phyloP scores from a whole-genome alignment of 148 eudicot species.

The Gaultheria prostrata region DNA sequence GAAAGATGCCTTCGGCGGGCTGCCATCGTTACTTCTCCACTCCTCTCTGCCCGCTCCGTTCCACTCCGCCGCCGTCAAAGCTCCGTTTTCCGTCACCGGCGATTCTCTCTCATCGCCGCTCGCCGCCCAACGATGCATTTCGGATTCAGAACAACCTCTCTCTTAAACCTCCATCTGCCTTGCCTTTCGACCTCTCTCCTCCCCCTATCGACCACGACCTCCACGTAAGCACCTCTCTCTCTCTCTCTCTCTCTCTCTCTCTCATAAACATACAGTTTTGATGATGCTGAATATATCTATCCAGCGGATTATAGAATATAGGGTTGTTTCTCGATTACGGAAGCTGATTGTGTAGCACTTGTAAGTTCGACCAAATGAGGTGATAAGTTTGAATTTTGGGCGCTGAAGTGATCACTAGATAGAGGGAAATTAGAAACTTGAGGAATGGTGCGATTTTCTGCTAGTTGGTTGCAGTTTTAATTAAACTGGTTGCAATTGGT shows the following conservation, averaged over 20 bases:
- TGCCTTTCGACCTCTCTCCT: conserved; percentile 59
- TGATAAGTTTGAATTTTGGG: too few species aligned
- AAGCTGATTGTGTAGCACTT: too few species aligned
- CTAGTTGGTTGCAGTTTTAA: background rate
- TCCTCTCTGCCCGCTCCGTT: background rate
- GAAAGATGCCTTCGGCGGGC: background rate
- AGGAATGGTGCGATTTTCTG: background rate
- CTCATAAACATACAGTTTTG: too few species aligned
- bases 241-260: background rate
- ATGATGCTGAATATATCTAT: too few species aligned
- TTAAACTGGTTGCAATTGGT: background rate
- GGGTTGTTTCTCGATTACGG: too few species aligned
- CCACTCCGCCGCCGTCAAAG: background rate
- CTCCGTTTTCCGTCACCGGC: background rate
- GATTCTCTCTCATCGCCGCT: background rate
- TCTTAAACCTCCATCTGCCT: conserved; percentile 17
- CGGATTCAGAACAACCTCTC: background rate
- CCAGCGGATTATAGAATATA: too few species aligned
- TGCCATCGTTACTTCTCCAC: background rate
- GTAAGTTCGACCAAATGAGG: too few species aligned
- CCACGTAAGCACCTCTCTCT: conserved; percentile 29
- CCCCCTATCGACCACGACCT: conserved; percentile 68
- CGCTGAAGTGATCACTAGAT: too few species aligned
- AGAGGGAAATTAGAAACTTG: too few species aligned
- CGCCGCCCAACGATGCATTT: background rate